Base-by-base conservation (phyloP, 345 rosid species). In the Citrus australasica region DNA sequence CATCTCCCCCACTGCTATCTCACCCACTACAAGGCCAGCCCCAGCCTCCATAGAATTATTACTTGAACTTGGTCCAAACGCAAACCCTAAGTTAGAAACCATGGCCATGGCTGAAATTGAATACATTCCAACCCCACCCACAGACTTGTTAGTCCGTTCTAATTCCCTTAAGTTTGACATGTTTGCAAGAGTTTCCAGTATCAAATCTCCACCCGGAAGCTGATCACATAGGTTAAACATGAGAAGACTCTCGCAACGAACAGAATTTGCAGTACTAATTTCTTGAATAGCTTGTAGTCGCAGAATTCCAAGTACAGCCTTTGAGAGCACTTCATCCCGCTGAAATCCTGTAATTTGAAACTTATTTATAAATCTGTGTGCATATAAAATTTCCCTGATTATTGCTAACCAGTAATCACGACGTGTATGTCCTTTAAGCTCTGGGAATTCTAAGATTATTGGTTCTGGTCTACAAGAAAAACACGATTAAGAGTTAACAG, bases 121-220 rank as follows among this genome's bases (percentile, higher is more conserved):
- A 77, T 90, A 84, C 90, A 92, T 89, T 73, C 87, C 86, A 78
- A 86, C 86, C 76, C 90, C 87, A 71, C 83, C 78, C 59, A 77
- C 83, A 60, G 78, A 51, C 81, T 66, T 85, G 68, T 79, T 87
- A 67, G 84, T 81, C n/a, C 83, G 83, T 71, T 88, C 89, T 33
- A 82, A 32, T 81, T 86, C 91, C 85, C 89, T 89, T 63, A 84
- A 56, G 67, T 82, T 81, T 13, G 91, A 92, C 90, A 89, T 88
- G 77, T 84, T 86, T 67, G 99, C 97, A 73, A 96, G 94, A 66
- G 97, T 91, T 79, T 96, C 94, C 58, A 96, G 90, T 78, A 94
- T 88, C 81, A 92, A 78, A 86, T 96, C 98, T 48, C 99, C 99
- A 76, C 98, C 98, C 10, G 98, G 99, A 84, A 96, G 93, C 79